phyloP scores from a whole-genome alignment of 1,284 basidiomycete genomes.

The Tilletia setariae region DNA sequence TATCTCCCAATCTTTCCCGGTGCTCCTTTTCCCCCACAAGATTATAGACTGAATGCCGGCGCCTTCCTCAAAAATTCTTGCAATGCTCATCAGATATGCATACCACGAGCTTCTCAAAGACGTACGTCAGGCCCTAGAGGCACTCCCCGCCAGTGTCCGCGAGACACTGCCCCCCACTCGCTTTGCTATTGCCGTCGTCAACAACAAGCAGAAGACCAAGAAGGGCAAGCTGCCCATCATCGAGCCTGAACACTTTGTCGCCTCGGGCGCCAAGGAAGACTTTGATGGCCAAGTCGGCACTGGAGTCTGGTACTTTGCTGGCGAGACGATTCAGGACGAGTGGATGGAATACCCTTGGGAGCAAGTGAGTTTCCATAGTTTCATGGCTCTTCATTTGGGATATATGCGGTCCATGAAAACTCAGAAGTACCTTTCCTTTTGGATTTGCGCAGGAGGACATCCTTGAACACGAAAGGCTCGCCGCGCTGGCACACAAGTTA shows the following conservation, averaged over 20 bases:
- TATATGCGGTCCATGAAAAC: too few species aligned
- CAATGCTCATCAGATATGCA: constrained; percentile 46
- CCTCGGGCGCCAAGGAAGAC: constrained; percentile 28
- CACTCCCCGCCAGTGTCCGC: constrained; percentile 40
- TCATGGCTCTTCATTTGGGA: background rate
- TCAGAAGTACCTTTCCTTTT: background rate
- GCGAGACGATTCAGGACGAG: constrained; percentile 46
- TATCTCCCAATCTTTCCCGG: background rate
- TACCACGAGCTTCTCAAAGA: constrained; percentile 53
- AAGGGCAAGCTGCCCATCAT: constrained; percentile 48
- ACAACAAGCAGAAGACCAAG: constrained; percentile 51
- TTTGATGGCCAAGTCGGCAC: constrained; percentile 42
- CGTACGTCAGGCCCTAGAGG: constrained; percentile 40
- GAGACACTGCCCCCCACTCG: constrained; percentile 43
- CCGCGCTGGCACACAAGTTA: constrained; percentile 46
- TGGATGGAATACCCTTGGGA: constrained; percentile 54
- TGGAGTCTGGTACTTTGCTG: constrained; percentile 51
- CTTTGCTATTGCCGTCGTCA: constrained; percentile 53
- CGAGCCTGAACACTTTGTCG: constrained; percentile 20
- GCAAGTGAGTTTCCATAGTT: constrained; percentile 18
- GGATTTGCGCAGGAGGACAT: constrained; percentile 32
- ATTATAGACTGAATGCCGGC: background rate
- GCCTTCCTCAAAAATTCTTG: background rate
- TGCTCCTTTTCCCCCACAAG: background rate
- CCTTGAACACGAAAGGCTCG: constrained; percentile 51